phyloP scores from a whole-genome alignment of 1,284 basidiomycete genomes.

The Irpex sp. region DNA sequence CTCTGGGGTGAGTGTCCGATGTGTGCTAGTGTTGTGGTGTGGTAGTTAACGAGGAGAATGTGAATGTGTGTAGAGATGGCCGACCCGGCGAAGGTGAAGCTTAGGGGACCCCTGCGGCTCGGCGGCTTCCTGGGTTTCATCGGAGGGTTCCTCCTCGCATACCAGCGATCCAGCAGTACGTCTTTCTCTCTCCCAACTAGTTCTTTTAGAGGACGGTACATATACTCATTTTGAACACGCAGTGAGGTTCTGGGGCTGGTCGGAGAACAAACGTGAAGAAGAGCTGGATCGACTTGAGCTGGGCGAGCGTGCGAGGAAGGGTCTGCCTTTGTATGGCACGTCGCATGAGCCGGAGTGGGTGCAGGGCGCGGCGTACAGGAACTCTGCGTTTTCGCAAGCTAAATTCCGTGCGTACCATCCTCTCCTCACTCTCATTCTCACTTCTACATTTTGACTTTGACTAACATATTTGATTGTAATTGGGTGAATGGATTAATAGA shows the following conservation, averaged over 20 bases:
- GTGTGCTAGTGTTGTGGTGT: too few relatives aligned
- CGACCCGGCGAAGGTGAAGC: slow-evolving; percentile 34
- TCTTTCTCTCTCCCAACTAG: slow-evolving; percentile 10
- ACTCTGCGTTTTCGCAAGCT: slow-evolving; percentile 89
- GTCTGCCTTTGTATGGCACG: slow-evolving; percentile 81
- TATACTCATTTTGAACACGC: neutral
- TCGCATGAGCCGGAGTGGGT: slow-evolving; percentile 83
- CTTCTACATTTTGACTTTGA: too few relatives aligned
- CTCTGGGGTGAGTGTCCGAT: slow-evolving; percentile 69
- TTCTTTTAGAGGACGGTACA: neutral
- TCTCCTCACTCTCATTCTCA: slow-evolving; percentile 1
- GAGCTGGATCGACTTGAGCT: slow-evolving; percentile 75
- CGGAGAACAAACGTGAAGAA: slow-evolving; percentile 85
- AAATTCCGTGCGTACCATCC: slow-evolving; percentile 71
- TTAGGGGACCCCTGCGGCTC: slow-evolving; percentile 38
- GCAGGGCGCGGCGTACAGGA: slow-evolving; percentile 84
- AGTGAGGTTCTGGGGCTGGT: slow-evolving; percentile 98
- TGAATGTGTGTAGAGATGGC: slow-evolving; percentile 35
- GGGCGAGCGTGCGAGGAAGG: slow-evolving; percentile 61
- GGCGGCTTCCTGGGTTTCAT: slow-evolving; percentile 62
- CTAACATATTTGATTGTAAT: too few relatives aligned
- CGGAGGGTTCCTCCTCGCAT: slow-evolving; percentile 92
- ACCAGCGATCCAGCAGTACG: slow-evolving; percentile 85
- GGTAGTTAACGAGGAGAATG: neutral
- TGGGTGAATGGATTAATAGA: neutral